Evolutionary conservation across 441 rosid species (phyloP), one percentile per base, ranked within the genome.

Genomic region (Daphne laureola): DNA sequence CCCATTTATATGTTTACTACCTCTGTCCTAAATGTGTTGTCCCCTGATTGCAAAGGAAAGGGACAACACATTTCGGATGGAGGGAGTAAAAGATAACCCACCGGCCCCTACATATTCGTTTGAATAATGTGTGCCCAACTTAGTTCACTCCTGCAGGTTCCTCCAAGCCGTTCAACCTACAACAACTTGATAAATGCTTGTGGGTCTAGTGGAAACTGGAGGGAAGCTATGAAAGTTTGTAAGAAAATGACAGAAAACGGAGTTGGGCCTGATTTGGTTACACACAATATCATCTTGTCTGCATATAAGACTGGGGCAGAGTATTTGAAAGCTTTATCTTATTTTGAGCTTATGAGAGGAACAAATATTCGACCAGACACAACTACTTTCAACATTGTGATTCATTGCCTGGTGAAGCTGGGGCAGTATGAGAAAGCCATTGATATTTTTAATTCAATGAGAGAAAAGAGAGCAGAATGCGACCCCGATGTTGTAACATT

Each of bases 191-290:
- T 90, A 69, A 90, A 87, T 63, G 96, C 98, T 50, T 87, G 90
- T 63, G 98, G 98, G 53, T 90, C 94, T 46, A 83, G 92, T 70
- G 98, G 98, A 70, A 87, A 90, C 64, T 90, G 98, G 98, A 81
- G 86, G 78, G 92, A 83, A 51, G 96, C 92, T 55, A 65, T 90
- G 56, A 81, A 78, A 70, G 68, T 90, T 49, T 85, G 87, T 81
- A 83, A 82, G 86, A 73, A 71, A 74, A 85, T 91, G 98, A 85
- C 95, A 11, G 98, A 91, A 69, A 87, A 87, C 68, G 98, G 98
- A 48, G 86, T 91, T 68, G 96, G 98, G 41, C 98, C 98, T 21
- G 96, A 91, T 73, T 73, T 87, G 44, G 95, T 91, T 53, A 87
- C 98, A 55, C 96, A 87, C 66, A 91, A 91, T 69, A 86, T 85